Conservation (phyloP, 805 yeast species). For the Kuraishia floccosa region DNA sequence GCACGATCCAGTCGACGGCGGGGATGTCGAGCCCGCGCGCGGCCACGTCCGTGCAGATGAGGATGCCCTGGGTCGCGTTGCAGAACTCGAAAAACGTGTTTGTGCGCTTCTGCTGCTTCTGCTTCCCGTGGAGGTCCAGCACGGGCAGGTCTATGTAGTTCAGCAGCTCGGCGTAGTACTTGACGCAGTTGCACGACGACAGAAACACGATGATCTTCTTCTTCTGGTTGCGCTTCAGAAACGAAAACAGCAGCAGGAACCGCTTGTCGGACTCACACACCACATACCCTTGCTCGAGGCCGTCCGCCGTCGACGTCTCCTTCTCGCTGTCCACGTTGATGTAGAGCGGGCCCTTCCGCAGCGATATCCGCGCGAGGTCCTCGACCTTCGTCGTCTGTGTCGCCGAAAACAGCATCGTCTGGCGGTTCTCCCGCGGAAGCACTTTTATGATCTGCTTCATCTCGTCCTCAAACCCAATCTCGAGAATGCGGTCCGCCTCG, state of each 20-base stretch:
- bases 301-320: constrained; percentile 87
- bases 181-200: constrained; percentile 95
- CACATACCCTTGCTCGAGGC: constrained; percentile 96
- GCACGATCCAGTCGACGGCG: constrained; percentile 97
- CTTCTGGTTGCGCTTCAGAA: constrained; percentile 84
- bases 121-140: constrained; percentile 93
- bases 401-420: constrained; percentile 96
- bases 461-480: constrained; percentile 97
- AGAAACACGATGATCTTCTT: constrained; percentile 90
- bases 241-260: constrained; percentile 81
- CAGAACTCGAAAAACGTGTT: constrained; percentile 97
- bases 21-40: constrained; percentile 99
- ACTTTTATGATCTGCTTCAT: constrained; percentile 95
- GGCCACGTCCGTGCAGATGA: constrained; percentile 96
- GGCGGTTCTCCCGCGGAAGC: constrained; percentile 87
- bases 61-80: constrained; percentile 88
- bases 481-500: constrained; percentile 96
- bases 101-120: constrained; percentile 97
- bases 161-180: constrained; percentile 87
- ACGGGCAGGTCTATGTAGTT: constrained; percentile 97
- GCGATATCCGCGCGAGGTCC: constrained; percentile 92
- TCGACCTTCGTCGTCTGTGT: constrained; percentile 98
- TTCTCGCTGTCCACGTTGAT: constrained; percentile 85
- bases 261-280: constrained; percentile 95
- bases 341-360: constrained; percentile 87